Evolutionary conservation across 1,284 basidiomycete genomes (phyloP), one percentile per base, ranked within the genome.

Genomic region (Ustilago xerochloae): DNA sequence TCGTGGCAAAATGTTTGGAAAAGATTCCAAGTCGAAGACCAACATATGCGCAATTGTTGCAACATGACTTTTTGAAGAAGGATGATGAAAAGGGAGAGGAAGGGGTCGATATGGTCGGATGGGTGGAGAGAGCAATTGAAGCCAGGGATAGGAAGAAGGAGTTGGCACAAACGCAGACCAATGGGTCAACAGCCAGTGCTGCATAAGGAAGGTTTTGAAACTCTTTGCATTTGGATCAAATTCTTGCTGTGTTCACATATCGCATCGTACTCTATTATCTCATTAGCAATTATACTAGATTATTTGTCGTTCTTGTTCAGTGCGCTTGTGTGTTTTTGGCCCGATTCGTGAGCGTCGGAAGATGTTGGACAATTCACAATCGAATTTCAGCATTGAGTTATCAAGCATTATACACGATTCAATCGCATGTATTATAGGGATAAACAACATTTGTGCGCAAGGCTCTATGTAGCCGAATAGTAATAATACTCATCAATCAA

Each of bases 401-500:
- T n/a, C n/a, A n/a, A n/a, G n/a, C n/a, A n/a, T n/a, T n/a, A n/a
- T n/a, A n/a, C n/a, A n/a, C n/a, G n/a, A n/a, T n/a, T n/a, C n/a
- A n/a, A n/a, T n/a, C n/a, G n/a, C n/a, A n/a, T n/a, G n/a, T n/a
- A 10, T 33, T 3, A 15, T 5, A 10, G 32, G 32, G 10, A 2
- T 33, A 15, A 28, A 26, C 43, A 46, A 4, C 15, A 15, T 8
- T 28, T 26, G 10, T 45, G 33, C 4, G 22, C 20, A 46, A 13
- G 6, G 18, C 6, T 9, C 45, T 20, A 54, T 2, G 52, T 45
- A 4, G 79, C 64, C 7, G 75, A 74, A 39, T 79, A 97, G 87
- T 94, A 97, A 87, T 96, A 91, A 86, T 96, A 96, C 83, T 94
- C 92, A 85, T 97, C 92, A 72, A 97, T 93, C 79, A 97, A 86